Evolutionary conservation across 495 filamentous ascomycete species (phyloP).

Genomic region (Penicillium antarcticum): DNA sequence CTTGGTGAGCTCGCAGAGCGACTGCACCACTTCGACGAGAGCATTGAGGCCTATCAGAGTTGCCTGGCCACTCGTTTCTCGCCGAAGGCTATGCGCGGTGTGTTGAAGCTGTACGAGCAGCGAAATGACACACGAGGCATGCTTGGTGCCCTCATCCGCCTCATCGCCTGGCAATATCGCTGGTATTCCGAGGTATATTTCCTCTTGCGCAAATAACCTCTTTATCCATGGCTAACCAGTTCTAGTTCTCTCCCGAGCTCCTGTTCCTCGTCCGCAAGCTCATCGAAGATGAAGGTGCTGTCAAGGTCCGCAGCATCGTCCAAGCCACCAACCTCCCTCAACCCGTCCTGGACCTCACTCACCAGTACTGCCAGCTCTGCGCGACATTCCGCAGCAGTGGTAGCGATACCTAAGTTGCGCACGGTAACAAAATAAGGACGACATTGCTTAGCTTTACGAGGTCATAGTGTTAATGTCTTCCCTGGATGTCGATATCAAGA

Average conservation of each 20-base stretch:
- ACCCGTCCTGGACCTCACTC: conserved; percentile 87
- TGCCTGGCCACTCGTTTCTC: conserved; percentile 82
- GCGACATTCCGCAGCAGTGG: conserved; percentile 93
- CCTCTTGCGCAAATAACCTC: neutral
- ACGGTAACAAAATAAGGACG: neutral
- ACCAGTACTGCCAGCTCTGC: conserved; percentile 92
- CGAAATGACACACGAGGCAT: conserved; percentile 70
- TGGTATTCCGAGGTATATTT: conserved; percentile 88
- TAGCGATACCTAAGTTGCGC: conserved; percentile 66
- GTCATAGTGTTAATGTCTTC: conserved; percentile 1
- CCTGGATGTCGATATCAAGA: conserved; percentile 7
- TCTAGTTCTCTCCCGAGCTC: conserved; percentile 85
- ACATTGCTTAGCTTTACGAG: neutral
- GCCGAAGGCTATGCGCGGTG: conserved; percentile 82
- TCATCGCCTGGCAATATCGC: conserved; percentile 96
- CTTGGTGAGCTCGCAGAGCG: conserved; percentile 89
- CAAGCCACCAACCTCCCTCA: conserved; percentile 93
- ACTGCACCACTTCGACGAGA: conserved; percentile 84
- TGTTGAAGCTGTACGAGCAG: conserved; percentile 73
- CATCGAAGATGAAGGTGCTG: conserved; percentile 95
- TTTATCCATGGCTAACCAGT: neutral
- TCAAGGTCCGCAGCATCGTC: conserved; percentile 95
- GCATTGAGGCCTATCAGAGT: conserved; percentile 83
- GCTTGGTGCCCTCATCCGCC: conserved; percentile 73
- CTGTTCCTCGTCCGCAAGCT: conserved; percentile 82